Percentiles rank a stretch among this genome's conserved stretches.
phyloP scores from a whole-genome alignment of 208 protist genomes.

The Endotrypanum monterogeii region DNA sequence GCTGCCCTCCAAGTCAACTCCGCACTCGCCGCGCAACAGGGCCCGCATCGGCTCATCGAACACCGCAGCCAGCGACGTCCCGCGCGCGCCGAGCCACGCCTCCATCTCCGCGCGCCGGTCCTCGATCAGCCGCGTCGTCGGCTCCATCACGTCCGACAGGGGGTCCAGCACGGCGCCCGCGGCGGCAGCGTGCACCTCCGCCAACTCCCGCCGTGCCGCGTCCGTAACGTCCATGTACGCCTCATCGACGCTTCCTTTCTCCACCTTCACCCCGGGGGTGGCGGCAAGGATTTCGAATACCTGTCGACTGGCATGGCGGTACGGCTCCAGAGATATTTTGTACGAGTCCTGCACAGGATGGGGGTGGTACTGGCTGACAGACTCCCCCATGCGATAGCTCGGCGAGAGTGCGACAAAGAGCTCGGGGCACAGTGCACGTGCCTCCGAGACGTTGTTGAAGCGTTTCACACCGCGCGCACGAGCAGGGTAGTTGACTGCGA shows the following conservation, averaged over 20 bases:
- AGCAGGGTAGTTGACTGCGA: slow-evolving; percentile 91
- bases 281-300: slow-evolving; percentile 72
- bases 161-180: slow-evolving; percentile 23
- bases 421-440: slow-evolving; percentile 50
- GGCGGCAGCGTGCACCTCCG: slow-evolving; percentile 25
- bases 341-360: slow-evolving; percentile 41
- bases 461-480: slow-evolving; percentile 65
- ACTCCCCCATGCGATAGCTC: slow-evolving; percentile 64
- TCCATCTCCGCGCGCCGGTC: slow-evolving; percentile 56
- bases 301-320: slow-evolving; percentile 71
- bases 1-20: slow-evolving; percentile 31
- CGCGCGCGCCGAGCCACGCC: slow-evolving; percentile 44
- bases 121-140: slow-evolving; percentile 54
- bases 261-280: slow-evolving; percentile 51
- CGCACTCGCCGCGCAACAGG: slow-evolving; percentile 34
- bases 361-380: slow-evolving; percentile 59
- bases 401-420: slow-evolving; percentile 42
- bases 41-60: slow-evolving; percentile 62
- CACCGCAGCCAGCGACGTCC: slow-evolving; percentile 48
- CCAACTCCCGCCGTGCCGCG: slow-evolving; percentile 55
- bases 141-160: slow-evolving; percentile 55
- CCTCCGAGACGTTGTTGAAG: slow-evolving; percentile 53
- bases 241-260: slow-evolving; percentile 86
- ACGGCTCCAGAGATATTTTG: slow-evolving; percentile 81
- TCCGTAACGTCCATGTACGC: slow-evolving; percentile 86